Evolutionary conservation across 345 rosid species (phyloP).

Genomic region (Isatis tinctoria): DNA sequence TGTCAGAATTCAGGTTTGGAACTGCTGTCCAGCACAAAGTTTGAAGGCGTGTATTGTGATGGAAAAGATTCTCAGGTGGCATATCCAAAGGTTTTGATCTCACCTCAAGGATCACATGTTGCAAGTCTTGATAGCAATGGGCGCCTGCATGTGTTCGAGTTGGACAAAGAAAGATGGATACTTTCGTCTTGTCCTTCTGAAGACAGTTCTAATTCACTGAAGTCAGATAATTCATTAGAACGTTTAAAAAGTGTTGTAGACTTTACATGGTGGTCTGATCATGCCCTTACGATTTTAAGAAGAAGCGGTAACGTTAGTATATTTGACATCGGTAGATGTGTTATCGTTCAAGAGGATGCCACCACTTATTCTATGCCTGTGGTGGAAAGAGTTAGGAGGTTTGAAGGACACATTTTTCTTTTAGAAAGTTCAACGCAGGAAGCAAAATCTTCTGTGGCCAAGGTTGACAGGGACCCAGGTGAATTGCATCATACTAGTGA

Average conservation of each 20-base stretch:
- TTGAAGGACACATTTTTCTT: conserved; percentile 61
- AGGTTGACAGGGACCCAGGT: conserved; percentile 34
- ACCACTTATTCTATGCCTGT: conserved; percentile 54
- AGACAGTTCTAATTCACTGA: conserved; percentile 34
- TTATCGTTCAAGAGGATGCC: conserved; percentile 49
- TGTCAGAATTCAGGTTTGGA: conserved; percentile 46
- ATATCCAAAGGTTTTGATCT: conserved; percentile 73
- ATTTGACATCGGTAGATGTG: conserved; percentile 52
- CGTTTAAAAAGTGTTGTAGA: conserved; percentile 48
- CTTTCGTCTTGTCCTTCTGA: conserved; percentile 34
- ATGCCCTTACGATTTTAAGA: conserved; percentile 56
- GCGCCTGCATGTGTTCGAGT: conserved; percentile 54
- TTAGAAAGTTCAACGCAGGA: conserved; percentile 50
- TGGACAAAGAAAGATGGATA: conserved; percentile 43
- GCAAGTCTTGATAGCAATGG: conserved; percentile 73
- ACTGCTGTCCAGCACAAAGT: conserved; percentile 47
- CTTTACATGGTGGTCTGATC: conserved; percentile 96
- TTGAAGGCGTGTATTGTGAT: conserved; percentile 56
- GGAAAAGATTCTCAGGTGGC: conserved; percentile 42
- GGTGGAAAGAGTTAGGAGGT: conserved; percentile 52
- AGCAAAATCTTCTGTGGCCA: conserved; percentile 29
- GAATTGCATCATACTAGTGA: conserved; percentile 29
- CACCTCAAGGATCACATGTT: conserved; percentile 61
- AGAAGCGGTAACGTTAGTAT: conserved; percentile 48
- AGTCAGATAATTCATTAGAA: conserved; percentile 34